These are phyloP conservation scores for Penicillium salamii DNA, from an alignment of 495 filamentous ascomycete genomes.

Conservation along the genomic window DNA sequence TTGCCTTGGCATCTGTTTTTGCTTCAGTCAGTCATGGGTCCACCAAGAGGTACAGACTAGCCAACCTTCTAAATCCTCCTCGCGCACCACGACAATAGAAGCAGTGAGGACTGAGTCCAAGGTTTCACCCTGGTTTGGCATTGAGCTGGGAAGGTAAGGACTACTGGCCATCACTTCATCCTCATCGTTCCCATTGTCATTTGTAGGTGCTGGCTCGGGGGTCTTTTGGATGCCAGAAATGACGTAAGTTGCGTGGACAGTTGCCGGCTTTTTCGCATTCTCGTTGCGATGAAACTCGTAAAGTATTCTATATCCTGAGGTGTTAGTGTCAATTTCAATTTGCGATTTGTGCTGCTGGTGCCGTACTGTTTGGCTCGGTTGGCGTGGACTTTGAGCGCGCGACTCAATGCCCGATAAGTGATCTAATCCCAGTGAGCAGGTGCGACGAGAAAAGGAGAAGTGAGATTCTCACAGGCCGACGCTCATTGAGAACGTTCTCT, in stretches of 20 bases:
- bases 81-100: conserved; percentile 68
- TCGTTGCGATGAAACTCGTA: conserved; percentile 82
- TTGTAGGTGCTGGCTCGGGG: conserved; percentile 30
- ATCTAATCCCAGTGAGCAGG: conserved; percentile 50
- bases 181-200: conserved; percentile 47
- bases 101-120: conserved; percentile 39
- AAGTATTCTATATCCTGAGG: conserved; percentile 63
- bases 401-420: conserved; percentile 78
- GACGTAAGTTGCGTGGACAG: conserved; percentile 84
- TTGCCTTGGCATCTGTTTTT: conserved; percentile 57
- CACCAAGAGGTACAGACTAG: not conserved
- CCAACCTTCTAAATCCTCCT: conserved; percentile 75
- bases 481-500: conserved; percentile 72
- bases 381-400: conserved; percentile 75
- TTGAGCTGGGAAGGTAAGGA: conserved; percentile 59
- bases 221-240: conserved; percentile 59
- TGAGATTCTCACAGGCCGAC: conserved; percentile 58
- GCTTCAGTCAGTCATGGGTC: not conserved
- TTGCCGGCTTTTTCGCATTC: conserved; percentile 70
- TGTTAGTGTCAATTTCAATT: not conserved
- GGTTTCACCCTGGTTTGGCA: conserved; percentile 47
- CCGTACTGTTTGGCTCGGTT: conserved; percentile 78
- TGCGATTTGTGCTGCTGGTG: not conserved
- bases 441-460: not conserved
- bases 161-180: conserved; percentile 75